Conservation (phyloP, 2,329 filamentous ascomycete genomes). For the Botrytis hyacinthi region DNA sequence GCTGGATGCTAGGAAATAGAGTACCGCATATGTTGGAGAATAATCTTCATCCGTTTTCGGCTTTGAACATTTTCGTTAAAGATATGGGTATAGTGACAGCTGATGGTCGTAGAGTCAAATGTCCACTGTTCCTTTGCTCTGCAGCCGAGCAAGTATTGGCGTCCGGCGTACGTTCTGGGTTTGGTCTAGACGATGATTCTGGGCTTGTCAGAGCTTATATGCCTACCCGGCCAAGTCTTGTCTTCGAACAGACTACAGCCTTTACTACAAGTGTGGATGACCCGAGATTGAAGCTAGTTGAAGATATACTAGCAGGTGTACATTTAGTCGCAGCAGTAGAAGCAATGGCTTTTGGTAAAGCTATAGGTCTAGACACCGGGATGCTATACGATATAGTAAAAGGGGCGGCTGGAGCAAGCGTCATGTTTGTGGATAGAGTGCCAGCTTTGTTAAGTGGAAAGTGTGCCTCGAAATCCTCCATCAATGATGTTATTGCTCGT, state of each 20-base stretch:
- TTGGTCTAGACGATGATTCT: conserved; percentile 30
- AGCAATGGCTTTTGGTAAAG: conserved; percentile 55
- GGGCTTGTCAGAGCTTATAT: conserved; percentile 30
- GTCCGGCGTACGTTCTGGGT: conserved; percentile 24
- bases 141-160: conserved; percentile 39
- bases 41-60: conserved; percentile 44
- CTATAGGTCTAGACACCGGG: conserved; percentile 51
- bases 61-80: conserved; percentile 41
- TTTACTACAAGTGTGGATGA: conserved; percentile 30
- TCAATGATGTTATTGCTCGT: conserved; percentile 42
- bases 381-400: conserved; percentile 49
- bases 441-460: conserved; percentile 41
- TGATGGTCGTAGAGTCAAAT: conserved; percentile 36
- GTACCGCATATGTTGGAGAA: conserved; percentile 53
- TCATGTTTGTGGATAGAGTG: conserved; percentile 42
- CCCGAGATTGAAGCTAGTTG: conserved; percentile 48
- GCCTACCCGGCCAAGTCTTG: conserved; percentile 26
- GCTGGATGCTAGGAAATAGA: conserved; percentile 58
- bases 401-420: conserved; percentile 40
- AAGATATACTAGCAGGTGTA: conserved; percentile 53
- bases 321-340: conserved; percentile 56
- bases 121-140: conserved; percentile 41
- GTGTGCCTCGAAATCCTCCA: conserved; percentile 39
- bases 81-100: conserved; percentile 40
- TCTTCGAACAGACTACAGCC: conserved; percentile 28